A percentile compares a stretch with the other conserved stretches of the same genome.
Conservation (phyloP, 108 stramenopile species). For the Skeletonema tropicum region DNA sequence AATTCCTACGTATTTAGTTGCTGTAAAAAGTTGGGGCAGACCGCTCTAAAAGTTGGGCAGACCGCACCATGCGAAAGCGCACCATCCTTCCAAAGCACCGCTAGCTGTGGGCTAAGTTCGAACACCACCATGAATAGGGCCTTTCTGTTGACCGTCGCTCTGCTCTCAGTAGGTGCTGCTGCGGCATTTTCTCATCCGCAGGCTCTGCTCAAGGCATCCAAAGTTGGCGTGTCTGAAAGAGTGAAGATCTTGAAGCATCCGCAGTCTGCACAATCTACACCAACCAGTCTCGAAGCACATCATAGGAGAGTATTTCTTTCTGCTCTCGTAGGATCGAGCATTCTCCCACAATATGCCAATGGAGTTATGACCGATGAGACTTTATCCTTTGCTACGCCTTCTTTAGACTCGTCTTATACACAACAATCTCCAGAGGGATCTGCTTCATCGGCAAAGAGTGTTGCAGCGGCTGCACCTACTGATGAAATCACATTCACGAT, state of each 20-base stretch:
- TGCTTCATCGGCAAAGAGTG: neutral
- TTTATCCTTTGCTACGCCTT: conserved; percentile 53
- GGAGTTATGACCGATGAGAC: conserved; percentile 76
- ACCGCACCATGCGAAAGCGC: no score
- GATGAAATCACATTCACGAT: conserved; percentile 59
- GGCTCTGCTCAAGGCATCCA: no score
- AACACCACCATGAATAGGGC: neutral
- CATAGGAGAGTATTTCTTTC: conserved; percentile 1
- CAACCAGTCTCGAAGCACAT: neutral
- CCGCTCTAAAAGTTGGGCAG: no score
- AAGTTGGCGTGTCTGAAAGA: no score
- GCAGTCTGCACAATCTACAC: no score
- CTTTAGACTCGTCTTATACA: conserved; percentile 25
- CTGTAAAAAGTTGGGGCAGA: no score
- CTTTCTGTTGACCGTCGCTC: neutral
- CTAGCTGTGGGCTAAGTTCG: no score
- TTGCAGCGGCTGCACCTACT: conserved; percentile 5
- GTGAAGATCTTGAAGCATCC: neutral
- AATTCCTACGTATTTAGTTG: no score
- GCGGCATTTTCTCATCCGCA: neutral
- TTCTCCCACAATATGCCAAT: conserved; percentile 5
- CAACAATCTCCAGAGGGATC: conserved; percentile 17
- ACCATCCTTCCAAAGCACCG: no score
- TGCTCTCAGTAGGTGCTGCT: neutral
- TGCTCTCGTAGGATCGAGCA: neutral